These are phyloP conservation scores for Blastocystis sp. DNA, from an alignment of 352 stramenopile species.

Conservation along the genomic window DNA sequence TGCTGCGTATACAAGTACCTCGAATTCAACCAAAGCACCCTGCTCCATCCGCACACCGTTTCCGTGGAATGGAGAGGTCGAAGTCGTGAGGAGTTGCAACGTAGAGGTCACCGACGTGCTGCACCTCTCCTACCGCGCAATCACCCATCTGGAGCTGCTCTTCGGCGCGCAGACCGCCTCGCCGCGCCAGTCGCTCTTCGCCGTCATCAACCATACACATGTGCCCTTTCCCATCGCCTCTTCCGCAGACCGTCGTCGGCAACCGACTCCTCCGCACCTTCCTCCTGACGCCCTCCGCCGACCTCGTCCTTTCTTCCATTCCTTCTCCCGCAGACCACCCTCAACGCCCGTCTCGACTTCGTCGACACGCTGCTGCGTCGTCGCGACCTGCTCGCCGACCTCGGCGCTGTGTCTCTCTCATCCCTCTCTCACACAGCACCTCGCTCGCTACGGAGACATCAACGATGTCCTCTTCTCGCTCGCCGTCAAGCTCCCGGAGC, in stretches of 20 bases:
- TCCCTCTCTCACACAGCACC: neutral
- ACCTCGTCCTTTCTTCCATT: neutral
- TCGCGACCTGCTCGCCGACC: neutral
- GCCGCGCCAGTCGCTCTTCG: neutral
- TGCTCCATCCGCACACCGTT: neutral
- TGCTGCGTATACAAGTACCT: conserved; percentile 28
- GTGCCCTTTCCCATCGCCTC: no score
- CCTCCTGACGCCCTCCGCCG: neutral
- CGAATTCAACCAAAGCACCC: conserved; percentile 1
- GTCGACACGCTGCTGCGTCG: neutral
- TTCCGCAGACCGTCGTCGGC: neutral
- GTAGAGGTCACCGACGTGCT: neutral
- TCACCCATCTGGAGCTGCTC: conserved; percentile 13
- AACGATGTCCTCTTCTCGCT: neutral
- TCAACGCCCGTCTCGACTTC: neutral
- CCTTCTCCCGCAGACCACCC: neutral
- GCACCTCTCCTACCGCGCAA: neutral
- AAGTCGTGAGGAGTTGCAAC: no score
- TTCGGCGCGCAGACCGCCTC: neutral
- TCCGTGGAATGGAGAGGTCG: neutral
- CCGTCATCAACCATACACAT: conserved; percentile 5
- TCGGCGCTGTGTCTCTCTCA: neutral
- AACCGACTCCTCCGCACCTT: neutral
- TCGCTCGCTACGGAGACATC: neutral
- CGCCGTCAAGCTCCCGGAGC: neutral